Evolutionary conservation across 2,329 filamentous ascomycete species (phyloP).

Genomic region (Daldinia sp.): DNA sequence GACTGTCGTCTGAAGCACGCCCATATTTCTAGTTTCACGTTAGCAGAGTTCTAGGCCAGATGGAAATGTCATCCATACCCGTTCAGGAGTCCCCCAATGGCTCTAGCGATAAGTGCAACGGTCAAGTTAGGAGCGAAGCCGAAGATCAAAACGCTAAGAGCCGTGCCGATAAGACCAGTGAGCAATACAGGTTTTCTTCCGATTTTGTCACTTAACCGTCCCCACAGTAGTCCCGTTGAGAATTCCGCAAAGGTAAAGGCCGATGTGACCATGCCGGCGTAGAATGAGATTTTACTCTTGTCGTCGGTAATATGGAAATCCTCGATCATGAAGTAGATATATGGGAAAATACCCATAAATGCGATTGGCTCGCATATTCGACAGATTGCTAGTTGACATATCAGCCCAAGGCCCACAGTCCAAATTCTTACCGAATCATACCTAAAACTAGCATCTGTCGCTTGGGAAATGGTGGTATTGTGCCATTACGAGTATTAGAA

Average conservation of each 20-base stretch:
- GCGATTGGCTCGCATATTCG: slow-evolving; percentile 98
- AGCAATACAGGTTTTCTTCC: slow-evolving; percentile 93
- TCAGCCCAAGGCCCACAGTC: slow-evolving; percentile 17
- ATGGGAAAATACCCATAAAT: slow-evolving; percentile 99
- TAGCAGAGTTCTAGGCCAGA: slow-evolving; percentile 36
- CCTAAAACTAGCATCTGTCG: slow-evolving; percentile 51
- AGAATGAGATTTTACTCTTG: slow-evolving; percentile 83
- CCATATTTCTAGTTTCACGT: slow-evolving; percentile 76
- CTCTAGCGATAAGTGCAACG: slow-evolving; percentile 85
- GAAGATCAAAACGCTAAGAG: slow-evolving; percentile 90
- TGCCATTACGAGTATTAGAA: slow-evolving; percentile 23
- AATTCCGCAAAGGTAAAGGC: slow-evolving; percentile 97
- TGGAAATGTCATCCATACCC: slow-evolving; percentile 68
- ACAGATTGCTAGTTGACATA: slow-evolving; percentile 72
- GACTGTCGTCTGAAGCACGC: slow-evolving; percentile 93
- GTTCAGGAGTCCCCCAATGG: slow-evolving; percentile 89
- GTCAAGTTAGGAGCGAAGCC: slow-evolving; percentile 86
- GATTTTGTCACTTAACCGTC: slow-evolving; percentile 87
- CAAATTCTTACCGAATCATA: slow-evolving; percentile 36
- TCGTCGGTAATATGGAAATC: slow-evolving; percentile 87
- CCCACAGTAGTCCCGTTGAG: slow-evolving; percentile 91
- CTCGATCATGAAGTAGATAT: slow-evolving; percentile 97
- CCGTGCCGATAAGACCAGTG: slow-evolving; percentile 88
- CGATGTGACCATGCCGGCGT: slow-evolving; percentile 95
- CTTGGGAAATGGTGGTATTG: slow-evolving; percentile 48